Evolutionary conservation across 306 rosid species (phyloP).

Genomic region (Cicer chorassanicum): DNA sequence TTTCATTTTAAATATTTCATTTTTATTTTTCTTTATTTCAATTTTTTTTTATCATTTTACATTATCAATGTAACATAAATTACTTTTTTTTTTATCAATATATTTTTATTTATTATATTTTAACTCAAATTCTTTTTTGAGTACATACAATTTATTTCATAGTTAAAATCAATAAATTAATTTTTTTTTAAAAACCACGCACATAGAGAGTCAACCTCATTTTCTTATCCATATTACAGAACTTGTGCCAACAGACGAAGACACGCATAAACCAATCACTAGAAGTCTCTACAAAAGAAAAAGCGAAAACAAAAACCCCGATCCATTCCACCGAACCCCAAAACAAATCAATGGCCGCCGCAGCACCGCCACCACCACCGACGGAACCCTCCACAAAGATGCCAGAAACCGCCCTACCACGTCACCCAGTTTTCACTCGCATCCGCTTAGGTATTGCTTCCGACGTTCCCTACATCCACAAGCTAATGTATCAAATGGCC

Average conservation of each 20-base stretch:
- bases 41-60: no score
- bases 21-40: no score
- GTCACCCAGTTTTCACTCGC: conserved; percentile 70
- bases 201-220: no score
- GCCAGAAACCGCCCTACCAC: conserved; percentile 47
- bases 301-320: not conserved
- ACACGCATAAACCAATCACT: not conserved
- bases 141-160: no score
- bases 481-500: conserved; percentile 81
- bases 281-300: not conserved
- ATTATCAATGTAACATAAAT: no score
- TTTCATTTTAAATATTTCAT: no score
- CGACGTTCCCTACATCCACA: conserved; percentile 86
- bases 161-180: no score
- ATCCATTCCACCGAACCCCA: not conserved
- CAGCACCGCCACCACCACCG: conserved; percentile 80
- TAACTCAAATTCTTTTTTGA: accelerated
- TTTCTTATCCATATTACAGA: no score
- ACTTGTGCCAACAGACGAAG: no score
- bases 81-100: no score
- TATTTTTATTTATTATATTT: no score
- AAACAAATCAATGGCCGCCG: conserved; percentile 70
- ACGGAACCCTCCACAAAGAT: conserved; percentile 43
- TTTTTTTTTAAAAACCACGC: no score
- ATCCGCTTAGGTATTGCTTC: conserved; percentile 67